These are phyloP conservation scores for Vanrija humicola DNA, from an alignment of 1,284 basidiomycete genomes.

Conservation along the genomic window DNA sequence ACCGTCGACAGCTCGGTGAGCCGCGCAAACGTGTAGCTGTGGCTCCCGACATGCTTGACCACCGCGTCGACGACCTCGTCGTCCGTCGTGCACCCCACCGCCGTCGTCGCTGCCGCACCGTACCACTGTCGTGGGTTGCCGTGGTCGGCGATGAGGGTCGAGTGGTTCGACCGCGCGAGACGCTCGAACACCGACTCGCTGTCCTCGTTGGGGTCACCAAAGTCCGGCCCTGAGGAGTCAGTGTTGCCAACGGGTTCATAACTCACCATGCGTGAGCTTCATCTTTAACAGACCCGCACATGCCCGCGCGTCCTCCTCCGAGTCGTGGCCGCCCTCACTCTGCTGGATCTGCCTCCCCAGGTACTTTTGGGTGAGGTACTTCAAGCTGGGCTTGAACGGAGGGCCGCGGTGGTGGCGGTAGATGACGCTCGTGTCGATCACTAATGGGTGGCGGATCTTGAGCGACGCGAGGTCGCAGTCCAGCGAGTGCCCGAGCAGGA, in stretches of 20 bases:
- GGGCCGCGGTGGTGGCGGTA: slow-evolving; percentile 86
- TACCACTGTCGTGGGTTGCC: slow-evolving; percentile 76
- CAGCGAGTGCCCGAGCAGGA: slow-evolving; percentile 88
- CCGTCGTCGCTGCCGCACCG: slow-evolving; percentile 71
- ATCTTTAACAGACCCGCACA: slow-evolving; percentile 75
- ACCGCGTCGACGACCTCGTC: slow-evolving; percentile 65
- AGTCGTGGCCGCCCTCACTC: slow-evolving; percentile 75
- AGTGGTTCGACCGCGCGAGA: slow-evolving; percentile 55
- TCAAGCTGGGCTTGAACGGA: slow-evolving; percentile 83
- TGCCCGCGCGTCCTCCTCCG: slow-evolving; percentile 83
- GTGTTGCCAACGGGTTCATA: background rate
- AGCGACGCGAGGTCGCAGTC: slow-evolving; percentile 84
- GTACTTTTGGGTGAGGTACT: slow-evolving; percentile 90
- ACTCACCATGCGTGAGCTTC: slow-evolving; percentile 67
- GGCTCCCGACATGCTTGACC: slow-evolving; percentile 58
- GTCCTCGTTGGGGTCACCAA: slow-evolving; percentile 74
- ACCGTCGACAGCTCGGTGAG: slow-evolving; percentile 71
- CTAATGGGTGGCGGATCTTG: slow-evolving; percentile 72
- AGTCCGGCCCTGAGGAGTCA: slow-evolving; percentile 58
- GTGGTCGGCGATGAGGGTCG: slow-evolving; percentile 72
- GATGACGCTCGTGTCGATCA: slow-evolving; percentile 82
- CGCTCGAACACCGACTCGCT: slow-evolving; percentile 81
- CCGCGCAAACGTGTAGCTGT: slow-evolving; percentile 76
- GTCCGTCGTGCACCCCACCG: slow-evolving; percentile 67
- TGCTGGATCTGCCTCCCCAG: slow-evolving; percentile 75